Evolutionary conservation across 192 early-diverging fungal genomes (phyloP), one percentile per base, ranked within the genome.

Genomic region (Linderina pennispora): DNA sequence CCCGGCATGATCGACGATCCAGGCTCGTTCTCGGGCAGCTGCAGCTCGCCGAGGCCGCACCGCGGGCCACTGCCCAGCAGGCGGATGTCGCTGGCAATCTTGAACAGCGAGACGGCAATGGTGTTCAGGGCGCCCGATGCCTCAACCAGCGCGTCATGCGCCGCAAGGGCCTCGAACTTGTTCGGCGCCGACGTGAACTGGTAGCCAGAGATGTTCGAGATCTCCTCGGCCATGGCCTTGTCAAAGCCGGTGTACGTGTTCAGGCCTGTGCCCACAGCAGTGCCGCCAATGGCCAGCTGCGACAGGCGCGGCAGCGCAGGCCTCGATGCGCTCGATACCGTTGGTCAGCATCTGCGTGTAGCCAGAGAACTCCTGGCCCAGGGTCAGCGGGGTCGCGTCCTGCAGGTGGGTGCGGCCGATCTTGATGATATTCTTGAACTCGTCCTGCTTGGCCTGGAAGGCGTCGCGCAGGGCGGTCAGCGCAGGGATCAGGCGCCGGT

Each of bases 1-100:
- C 96, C 96, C 31, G 94, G 94, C 96, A 99, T 97, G 61, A 99
- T 99, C 21, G 94, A 97, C 40, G 89, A 92, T 46, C 97, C 97
- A 33, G 97, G 97, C 71, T 99, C 97, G 68, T 99, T 99, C 74
- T 97, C 94, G 32, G 97, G 97, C 48, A 99, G 82, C 54, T 65
- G 73, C 43, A 99, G 80, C 74, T 99, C 97, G 40, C 94, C 95
- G 28, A 99, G 78, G 35, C 97, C 97, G 69, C 94, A 98, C 47
- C 97, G 89, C 34, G 97, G 97, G 4, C 97, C 97, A 32, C 92
- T 95, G 28, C 90, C 88, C n/a, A 94, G 82, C 50, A 92, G 78
- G 31, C 97, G 89, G 49, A 99, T 96, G 64, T 99, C 97, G 74
- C 95, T 97, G 63, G 94, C 94, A 62, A 99, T 97, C 84, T 99